Base-by-base conservation (phyloP, 495 filamentous ascomycete species). In the Hypoxylon fragiforme region DNA sequence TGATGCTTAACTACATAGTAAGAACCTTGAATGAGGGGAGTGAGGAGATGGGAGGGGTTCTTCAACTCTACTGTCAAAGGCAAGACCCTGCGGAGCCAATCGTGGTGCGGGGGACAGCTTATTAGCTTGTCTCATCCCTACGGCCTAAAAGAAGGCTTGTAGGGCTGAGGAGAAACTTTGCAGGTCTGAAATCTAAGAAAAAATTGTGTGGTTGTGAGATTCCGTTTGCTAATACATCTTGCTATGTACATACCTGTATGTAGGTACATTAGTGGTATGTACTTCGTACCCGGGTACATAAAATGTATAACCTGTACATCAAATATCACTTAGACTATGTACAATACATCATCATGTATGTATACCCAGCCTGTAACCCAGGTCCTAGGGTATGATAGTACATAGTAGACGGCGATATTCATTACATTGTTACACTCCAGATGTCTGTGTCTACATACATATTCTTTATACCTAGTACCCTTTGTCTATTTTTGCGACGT, bases 81-180 rank as follows among this genome's bases (percentile, higher is more conserved):
- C 31, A 62, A 62, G 44, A 57, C 30, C 53, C 43, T 57, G 52
- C 58, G 58, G 53, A 36, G 13, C 58, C 58, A 62, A 62, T 57
- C 47, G 51, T 18, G 35, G 53, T 12, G 15, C 22, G 9, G 16
- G n/a, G 13, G 11, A 36, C 15, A 16, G 24, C 41, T 16, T 6
- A 3, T 47, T 44, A 44, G 43, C 30, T 37, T 57, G 48, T 62
- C 47, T 61, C 42, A 51, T 39, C 37, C 26, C 30, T 44, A 56
- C 31, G 26, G 22, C 18, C 47, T 28, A 28, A 41, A 16, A 38
- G 38, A 50, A 39, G 58, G 38, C 52, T 56, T 56, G 48, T 62
- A 62, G 58, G 58, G 58, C 58, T 62, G 58, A 62, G 43, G 31
- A 32, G 47, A 38, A 24, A 48, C 42, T 28, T 43, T 30, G 18